A percentile compares a stretch with the other conserved stretches of the same genome.
Evolutionary conservation across 2,329 filamentous ascomycete species (phyloP).

Genomic region (Fusarium nurragi): DNA sequence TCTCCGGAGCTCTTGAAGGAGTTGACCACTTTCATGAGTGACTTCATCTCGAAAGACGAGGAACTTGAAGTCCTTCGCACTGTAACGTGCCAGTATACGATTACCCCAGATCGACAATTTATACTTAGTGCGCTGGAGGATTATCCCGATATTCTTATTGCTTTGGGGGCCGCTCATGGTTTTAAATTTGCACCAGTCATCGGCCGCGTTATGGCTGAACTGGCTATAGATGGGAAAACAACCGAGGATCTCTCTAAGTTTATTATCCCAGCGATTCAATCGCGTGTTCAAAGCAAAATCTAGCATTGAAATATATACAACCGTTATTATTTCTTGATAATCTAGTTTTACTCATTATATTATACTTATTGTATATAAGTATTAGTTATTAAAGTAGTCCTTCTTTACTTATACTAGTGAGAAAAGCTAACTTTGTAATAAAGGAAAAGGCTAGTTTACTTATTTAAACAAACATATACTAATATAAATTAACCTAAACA

Average conservation of each 20-base stretch:
- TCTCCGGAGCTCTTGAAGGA: neutral
- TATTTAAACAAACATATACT: no score
- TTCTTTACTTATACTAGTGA: no score
- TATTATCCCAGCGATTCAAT: neutral
- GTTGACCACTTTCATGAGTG: neutral
- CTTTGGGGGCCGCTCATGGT: neutral
- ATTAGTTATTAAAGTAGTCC: no score
- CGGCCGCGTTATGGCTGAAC: neutral
- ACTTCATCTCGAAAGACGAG: neutral
- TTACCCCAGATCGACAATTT: neutral
- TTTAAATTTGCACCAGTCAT: conserved; percentile 10
- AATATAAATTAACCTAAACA: no score
- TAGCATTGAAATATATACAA: neutral
- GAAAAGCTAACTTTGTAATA: no score
- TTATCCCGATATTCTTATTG: neutral
- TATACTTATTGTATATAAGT: no score
- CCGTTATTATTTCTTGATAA: neutral
- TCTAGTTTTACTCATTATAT: neutral
- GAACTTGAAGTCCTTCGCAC: conserved; percentile 3
- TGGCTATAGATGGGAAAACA: conserved; percentile 8
- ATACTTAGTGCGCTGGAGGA: neutral
- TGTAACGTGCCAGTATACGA: neutral
- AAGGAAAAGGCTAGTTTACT: no score
- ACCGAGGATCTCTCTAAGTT: conserved; percentile 3
- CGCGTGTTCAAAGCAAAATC: neutral